Base-by-base conservation (phyloP, 169 alveolate genomes). In the Theileria sp. region DNA sequence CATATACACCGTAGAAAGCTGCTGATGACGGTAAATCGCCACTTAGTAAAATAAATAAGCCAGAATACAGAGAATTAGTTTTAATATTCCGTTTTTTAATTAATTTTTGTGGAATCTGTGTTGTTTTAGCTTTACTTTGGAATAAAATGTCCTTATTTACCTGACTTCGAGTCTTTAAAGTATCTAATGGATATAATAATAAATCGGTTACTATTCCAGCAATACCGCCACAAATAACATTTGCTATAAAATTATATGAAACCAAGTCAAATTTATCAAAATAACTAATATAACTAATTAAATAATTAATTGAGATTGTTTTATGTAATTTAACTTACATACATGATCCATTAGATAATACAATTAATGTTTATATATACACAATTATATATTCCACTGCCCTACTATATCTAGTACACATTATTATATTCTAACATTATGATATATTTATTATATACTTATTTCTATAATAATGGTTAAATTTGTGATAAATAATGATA, bases 11-110 rank as follows among this genome's bases (percentile, higher is more conserved):
- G 72, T 90, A 90, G 81, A 87, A 90, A 36, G 90, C 89, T 25
- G 94, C 94, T 26, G 88, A 64, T 10, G 94, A 88, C n/a, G 94
- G 94, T 15, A 87, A 80, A 51, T 87, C 89, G 56, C 94, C 94
- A 49, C 86, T 58, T 30, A 86, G 81, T 23, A 89, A 66, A 51
- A 86, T 92, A 51, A 71, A 69, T 70, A 90, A 77, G 30, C 94
- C 94, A 34, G 74, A 86, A 69, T 90, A 90, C 58, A 90, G 68
- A 30, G 89, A 84, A 25, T 68, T 32, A 54, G 56, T 74, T 30
- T 30, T 74, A 30, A 60, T 3, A 36, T 51, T 64, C 72, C 72
- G 72, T 32, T 64, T 64, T 64, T 17, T 64, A 64, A n/a, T 28
- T 38, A 21, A 64, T 26, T 30, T 44, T 44, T 2, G 54, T 44